A percentile compares a stretch with the other conserved stretches of the same genome.
phyloP scores from a whole-genome alignment of 768 basidiomycete genomes.

The Austroboletus festivus region DNA sequence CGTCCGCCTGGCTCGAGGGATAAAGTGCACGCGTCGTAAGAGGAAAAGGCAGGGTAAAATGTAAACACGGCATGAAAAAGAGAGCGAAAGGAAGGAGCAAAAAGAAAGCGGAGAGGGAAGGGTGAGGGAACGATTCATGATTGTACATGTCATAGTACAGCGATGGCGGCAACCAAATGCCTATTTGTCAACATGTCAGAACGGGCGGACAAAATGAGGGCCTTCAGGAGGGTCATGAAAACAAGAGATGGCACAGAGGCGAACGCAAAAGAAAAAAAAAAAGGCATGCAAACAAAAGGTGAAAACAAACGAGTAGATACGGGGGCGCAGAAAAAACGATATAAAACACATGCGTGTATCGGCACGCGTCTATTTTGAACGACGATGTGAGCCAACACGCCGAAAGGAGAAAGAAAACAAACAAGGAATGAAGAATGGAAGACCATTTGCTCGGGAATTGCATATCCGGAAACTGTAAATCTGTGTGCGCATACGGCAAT shows the following conservation, averaged over 20 bases:
- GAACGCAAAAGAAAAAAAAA: not conserved
- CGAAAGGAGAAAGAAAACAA: constrained; percentile 2
- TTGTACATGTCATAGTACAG: constrained; percentile 23
- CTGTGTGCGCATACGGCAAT: constrained; percentile 11
- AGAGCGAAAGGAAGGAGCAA: not conserved
- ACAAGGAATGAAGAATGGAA: not conserved
- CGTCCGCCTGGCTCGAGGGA: constrained; percentile 8
- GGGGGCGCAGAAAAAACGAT: not conserved
- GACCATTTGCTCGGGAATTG: constrained; percentile 7
- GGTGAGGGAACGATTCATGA: not conserved
- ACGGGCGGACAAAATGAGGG: constrained; percentile 1
- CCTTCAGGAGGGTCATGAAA: not conserved
- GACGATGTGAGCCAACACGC: constrained; percentile 16
- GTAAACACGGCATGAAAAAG: not conserved
- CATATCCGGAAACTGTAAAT: constrained; percentile 19
- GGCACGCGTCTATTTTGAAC: constrained; percentile 19
- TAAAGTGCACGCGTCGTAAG: not conserved
- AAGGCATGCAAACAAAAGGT: constrained; percentile 1
- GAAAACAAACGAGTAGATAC: not conserved
- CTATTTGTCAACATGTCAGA: constrained; percentile 9
- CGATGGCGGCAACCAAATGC: constrained; percentile 3
- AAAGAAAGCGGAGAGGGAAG: not conserved
- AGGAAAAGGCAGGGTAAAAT: constrained; percentile 1
- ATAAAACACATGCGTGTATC: constrained; percentile 3
- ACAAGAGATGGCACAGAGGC: not conserved